A percentile compares a stretch with the other conserved stretches of the same genome.
Evolutionary conservation across 495 filamentous ascomycete genomes (phyloP).

Genomic region (Parmelia sp.): DNA sequence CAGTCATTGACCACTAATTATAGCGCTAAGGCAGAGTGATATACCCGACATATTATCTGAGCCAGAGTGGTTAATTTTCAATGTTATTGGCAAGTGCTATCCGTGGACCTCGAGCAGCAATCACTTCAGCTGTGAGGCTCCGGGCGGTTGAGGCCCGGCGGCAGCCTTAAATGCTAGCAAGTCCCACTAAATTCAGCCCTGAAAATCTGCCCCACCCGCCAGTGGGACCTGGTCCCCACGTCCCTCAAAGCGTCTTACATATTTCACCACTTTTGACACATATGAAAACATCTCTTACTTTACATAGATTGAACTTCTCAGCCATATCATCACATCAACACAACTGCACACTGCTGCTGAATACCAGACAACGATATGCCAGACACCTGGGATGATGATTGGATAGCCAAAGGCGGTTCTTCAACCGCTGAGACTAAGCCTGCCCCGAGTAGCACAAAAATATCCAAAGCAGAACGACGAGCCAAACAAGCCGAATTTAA

Average conservation of each 20-base stretch:
- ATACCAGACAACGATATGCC: slow-evolving; percentile 46
- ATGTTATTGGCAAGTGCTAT: not conserved
- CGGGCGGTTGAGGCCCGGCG: not conserved
- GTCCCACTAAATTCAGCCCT: not conserved
- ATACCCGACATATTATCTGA: slow-evolving; percentile 16
- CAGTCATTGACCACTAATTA: too few relatives aligned
- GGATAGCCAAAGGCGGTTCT: slow-evolving; percentile 68
- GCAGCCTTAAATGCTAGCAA: not conserved
- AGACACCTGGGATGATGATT: slow-evolving; percentile 89
- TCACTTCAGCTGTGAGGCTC: not conserved
- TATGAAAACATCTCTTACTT: not conserved
- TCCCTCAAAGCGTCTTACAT: not conserved
- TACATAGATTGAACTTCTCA: not conserved
- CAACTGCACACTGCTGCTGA: not conserved
- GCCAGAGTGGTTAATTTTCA: not conserved
- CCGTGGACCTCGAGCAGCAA: not conserved
- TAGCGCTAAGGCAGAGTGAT: too few relatives aligned
- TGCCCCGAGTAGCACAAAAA: slow-evolving; percentile 36
- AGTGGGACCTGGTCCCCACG: too few relatives aligned
- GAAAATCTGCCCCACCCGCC: not conserved
- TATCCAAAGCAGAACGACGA: slow-evolving; percentile 68
- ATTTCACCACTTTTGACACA: not conserved
- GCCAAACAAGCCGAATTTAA: slow-evolving; percentile 78
- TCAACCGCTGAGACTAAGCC: slow-evolving; percentile 23
- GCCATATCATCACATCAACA: not conserved